Conservation (phyloP, 495 filamentous ascomycete genomes). For the Xylaria telfairii region DNA sequence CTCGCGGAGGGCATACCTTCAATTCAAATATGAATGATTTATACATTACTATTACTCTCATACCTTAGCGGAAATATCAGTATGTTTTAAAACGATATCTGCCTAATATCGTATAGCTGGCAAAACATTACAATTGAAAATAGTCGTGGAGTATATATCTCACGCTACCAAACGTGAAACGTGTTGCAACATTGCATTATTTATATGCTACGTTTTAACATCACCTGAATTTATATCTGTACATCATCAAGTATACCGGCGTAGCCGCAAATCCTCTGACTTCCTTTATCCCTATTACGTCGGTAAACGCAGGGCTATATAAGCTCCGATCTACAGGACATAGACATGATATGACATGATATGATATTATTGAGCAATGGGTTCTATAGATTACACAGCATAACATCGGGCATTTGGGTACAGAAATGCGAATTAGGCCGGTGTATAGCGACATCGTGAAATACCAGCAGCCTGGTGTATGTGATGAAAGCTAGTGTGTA, state of each 20-base stretch:
- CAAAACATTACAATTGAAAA: not conserved
- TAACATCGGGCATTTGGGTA: not conserved
- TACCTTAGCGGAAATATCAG: not conserved
- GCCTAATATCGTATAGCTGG: not conserved
- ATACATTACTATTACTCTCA: not conserved
- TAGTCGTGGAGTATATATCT: not conserved
- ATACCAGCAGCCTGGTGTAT: not conserved
- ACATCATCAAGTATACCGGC: not conserved
- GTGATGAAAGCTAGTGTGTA: not conserved
- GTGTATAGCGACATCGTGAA: not conserved
- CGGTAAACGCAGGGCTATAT: not conserved
- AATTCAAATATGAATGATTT: not conserved
- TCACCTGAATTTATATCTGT: not conserved
- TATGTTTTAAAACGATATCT: not conserved
- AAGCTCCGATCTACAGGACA: no score
- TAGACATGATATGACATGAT: no score
- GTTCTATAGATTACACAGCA: not conserved
- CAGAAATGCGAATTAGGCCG: not conserved
- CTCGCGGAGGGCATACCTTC: not conserved
- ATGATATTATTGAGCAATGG: not conserved
- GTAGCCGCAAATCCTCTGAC: not conserved
- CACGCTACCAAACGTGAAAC: not conserved
- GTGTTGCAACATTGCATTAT: not conserved
- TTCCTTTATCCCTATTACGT: not conserved
- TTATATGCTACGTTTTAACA: not conserved